Evolutionary conservation across 2,329 filamentous ascomycete genomes (phyloP).

Genomic region (Xylariaceae sp.): DNA sequence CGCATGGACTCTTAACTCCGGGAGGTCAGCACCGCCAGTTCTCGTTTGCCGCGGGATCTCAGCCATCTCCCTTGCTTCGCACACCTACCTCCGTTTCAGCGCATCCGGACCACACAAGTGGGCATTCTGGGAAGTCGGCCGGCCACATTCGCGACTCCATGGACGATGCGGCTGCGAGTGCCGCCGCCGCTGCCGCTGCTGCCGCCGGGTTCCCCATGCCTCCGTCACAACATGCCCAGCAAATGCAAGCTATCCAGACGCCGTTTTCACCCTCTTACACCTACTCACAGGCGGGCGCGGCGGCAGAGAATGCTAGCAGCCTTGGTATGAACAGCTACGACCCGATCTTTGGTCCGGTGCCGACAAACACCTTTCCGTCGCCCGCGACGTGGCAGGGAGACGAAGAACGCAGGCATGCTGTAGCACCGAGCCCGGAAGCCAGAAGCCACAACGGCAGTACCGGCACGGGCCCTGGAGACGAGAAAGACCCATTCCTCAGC

Average conservation of each 20-base stretch:
- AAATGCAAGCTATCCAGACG: slow-evolving; percentile 24
- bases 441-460: slow-evolving; percentile 44
- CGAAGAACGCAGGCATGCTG: slow-evolving; percentile 28
- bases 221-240: slow-evolving; percentile 20
- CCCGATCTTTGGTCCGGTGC: slow-evolving; percentile 51
- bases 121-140: slow-evolving; percentile 20
- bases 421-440: slow-evolving; percentile 36
- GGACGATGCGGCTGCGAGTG: slow-evolving; percentile 27
- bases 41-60: slow-evolving; percentile 30
- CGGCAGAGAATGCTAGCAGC: slow-evolving; percentile 20
- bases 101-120: slow-evolving; percentile 25
- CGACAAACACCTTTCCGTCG: slow-evolving; percentile 46
- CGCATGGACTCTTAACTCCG: slow-evolving; percentile 23
- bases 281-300: slow-evolving; percentile 30
- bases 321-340: slow-evolving; percentile 36
- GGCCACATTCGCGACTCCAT: slow-evolving; percentile 27
- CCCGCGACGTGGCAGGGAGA: slow-evolving; percentile 43
- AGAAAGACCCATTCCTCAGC: slow-evolving; percentile 75
- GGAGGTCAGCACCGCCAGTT: slow-evolving; percentile 28
- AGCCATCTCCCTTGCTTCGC: slow-evolving; percentile 33
- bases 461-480: slow-evolving; percentile 43
- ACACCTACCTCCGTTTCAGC: slow-evolving; percentile 29
- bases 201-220: slow-evolving; percentile 30
- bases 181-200: slow-evolving; percentile 26
- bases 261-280: slow-evolving; percentile 37